A percentile compares a stretch with the other conserved stretches of the same genome.
Conservation (phyloP, 129 eudicot species). For the Helianthus tuberosus region DNA sequence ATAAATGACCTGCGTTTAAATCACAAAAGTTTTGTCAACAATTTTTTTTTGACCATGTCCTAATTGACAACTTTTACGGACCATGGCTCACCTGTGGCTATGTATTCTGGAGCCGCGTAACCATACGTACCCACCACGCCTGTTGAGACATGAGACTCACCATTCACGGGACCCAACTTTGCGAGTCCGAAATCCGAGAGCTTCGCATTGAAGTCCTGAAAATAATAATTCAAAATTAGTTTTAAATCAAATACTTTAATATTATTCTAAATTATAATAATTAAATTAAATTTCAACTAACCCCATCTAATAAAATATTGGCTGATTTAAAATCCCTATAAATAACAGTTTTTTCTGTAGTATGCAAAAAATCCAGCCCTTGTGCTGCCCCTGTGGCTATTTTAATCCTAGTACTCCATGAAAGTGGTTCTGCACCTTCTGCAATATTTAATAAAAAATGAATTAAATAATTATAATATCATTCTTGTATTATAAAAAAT, state of each 20-base stretch:
- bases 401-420: slow-evolving; percentile 61
- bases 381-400: slow-evolving; percentile 75
- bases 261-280: background rate
- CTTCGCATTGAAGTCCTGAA: slow-evolving; percentile 63
- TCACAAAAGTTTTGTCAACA: background rate
- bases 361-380: slow-evolving; percentile 70
- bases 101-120: slow-evolving; percentile 89
- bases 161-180: slow-evolving; percentile 68
- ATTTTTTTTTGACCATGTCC: background rate
- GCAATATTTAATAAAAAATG: slow-evolving; percentile 17
- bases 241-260: background rate
- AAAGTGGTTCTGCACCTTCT: slow-evolving; percentile 54
- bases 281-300: slow-evolving; percentile 15
- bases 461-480: background rate
- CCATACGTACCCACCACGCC: slow-evolving; percentile 87
- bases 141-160: slow-evolving; percentile 76
- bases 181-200: slow-evolving; percentile 93
- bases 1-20: slow-evolving; percentile 65
- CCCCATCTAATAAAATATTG: slow-evolving; percentile 69
- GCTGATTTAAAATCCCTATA: slow-evolving; percentile 81
- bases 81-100: slow-evolving; percentile 67
- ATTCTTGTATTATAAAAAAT: background rate
- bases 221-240: background rate
- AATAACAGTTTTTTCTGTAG: slow-evolving; percentile 69
- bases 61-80: background rate